Conservation (phyloP, 148 eudicot species). For the Rhododendron molle region DNA sequence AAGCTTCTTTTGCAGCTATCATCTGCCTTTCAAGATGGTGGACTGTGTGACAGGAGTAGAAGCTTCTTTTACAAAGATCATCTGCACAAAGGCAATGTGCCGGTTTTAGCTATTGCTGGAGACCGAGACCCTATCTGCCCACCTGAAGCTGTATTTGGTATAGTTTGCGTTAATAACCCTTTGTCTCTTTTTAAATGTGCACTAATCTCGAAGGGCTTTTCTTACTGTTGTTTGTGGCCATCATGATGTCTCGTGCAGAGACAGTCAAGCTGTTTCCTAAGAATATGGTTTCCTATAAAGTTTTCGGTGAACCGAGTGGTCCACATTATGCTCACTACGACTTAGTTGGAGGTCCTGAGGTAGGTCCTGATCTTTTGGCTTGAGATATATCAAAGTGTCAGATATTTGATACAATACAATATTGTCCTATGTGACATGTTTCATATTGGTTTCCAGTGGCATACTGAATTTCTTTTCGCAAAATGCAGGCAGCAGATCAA, state of each 20-base stretch:
- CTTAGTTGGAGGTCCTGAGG: conserved; percentile 53
- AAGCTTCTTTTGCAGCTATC: conserved; percentile 68
- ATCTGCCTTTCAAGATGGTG: conserved; percentile 53
- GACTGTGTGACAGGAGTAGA: conserved; percentile 49
- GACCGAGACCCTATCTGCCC: conserved; percentile 66
- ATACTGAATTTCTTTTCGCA: neutral
- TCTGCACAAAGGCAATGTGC: conserved; percentile 43
- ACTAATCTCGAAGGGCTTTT: neutral
- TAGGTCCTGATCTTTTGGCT: conserved; percentile 22
- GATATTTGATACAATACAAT: neutral
- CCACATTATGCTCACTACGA: conserved; percentile 82
- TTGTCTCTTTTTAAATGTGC: neutral
- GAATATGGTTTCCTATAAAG: conserved; percentile 41
- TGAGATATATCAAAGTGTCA: neutral
- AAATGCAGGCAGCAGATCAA: conserved; percentile 54
- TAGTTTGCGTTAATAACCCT: neutral
- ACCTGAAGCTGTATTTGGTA: conserved; percentile 79
- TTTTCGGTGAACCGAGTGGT: conserved; percentile 61
- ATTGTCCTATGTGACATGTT: neutral
- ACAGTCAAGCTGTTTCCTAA: conserved; percentile 51
- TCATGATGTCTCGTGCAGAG: conserved; percentile 29
- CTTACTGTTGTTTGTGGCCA: neutral
- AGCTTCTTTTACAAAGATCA: conserved; percentile 69
- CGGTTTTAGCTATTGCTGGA: conserved; percentile 64
- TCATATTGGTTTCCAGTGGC: neutral